Conservation (phyloP, 306 rosid species). For the Astragalus glycyphyllos region DNA sequence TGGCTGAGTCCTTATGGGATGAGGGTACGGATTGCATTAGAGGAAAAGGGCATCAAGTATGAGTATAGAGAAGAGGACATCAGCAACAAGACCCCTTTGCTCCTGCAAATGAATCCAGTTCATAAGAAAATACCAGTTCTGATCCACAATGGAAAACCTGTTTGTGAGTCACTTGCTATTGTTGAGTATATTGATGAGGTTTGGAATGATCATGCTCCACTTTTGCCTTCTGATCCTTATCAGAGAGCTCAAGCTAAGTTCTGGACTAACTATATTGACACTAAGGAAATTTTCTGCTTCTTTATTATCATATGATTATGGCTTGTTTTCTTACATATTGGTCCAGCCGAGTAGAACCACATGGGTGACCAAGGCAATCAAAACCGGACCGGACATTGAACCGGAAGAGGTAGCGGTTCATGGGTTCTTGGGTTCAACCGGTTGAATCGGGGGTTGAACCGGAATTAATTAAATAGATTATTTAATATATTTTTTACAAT, state of each 20-base stretch:
- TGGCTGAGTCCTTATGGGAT: constrained; percentile 47
- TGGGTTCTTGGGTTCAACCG: no score
- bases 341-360: no score
- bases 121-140: constrained; percentile 50
- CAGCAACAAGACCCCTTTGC: constrained; percentile 39
- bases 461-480: no score
- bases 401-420: no score
- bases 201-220: constrained; percentile 39
- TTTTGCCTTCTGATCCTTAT: constrained; percentile 44
- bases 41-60: constrained; percentile 48
- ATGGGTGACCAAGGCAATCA: no score
- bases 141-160: constrained; percentile 48
- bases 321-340: no score
- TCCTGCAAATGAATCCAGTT: constrained; percentile 47
- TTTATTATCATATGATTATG: background rate
- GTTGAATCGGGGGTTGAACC: no score
- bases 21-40: constrained; percentile 44
- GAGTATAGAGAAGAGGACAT: constrained; percentile 44
- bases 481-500: no score
- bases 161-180: constrained; percentile 45
- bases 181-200: constrained; percentile 51
- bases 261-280: constrained; percentile 46
- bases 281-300: constrained; percentile 19
- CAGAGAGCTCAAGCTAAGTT: constrained; percentile 42
- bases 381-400: no score